These are phyloP conservation scores for Pachysolen tannophilus DNA, from an alignment of 805 yeast genomes.

Conservation along the genomic window DNA sequence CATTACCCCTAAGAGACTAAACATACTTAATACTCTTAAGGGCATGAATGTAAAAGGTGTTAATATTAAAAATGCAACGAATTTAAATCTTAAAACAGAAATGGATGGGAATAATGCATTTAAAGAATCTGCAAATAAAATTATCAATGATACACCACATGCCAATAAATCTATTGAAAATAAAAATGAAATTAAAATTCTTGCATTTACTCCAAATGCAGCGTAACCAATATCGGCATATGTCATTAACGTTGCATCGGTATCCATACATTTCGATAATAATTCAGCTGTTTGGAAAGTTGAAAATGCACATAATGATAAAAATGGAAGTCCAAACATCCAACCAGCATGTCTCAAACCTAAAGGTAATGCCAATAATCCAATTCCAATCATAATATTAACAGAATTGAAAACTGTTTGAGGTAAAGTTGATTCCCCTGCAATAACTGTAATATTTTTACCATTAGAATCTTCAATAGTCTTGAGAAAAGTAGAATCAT, in stretches of 20 bases:
- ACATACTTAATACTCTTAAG: slow-evolving; percentile 42
- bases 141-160: slow-evolving; percentile 73
- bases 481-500: slow-evolving; percentile 41
- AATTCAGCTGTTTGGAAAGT: slow-evolving; percentile 76
- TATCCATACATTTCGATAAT: slow-evolving; percentile 67
- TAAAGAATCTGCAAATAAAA: slow-evolving; percentile 80
- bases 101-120: slow-evolving; percentile 54
- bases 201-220: slow-evolving; percentile 73
- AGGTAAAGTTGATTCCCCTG: slow-evolving; percentile 75
- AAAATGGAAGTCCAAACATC: slow-evolving; percentile 52
- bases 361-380: slow-evolving; percentile 57
- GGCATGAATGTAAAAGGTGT: slow-evolving; percentile 74
- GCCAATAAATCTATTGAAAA: slow-evolving; percentile 76
- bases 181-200: slow-evolving; percentile 62
- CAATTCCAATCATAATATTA: slow-evolving; percentile 62
- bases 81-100: slow-evolving; percentile 50
- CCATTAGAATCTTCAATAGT: slow-evolving; percentile 69
- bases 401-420: slow-evolving; percentile 64
- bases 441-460: slow-evolving; percentile 57
- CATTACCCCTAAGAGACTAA: slow-evolving; percentile 49
- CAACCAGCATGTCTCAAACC: slow-evolving; percentile 61
- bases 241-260: slow-evolving; percentile 73
- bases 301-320: slow-evolving; percentile 51
- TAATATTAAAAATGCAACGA: slow-evolving; percentile 58
- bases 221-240: slow-evolving; percentile 86